These are phyloP conservation scores for Tausonia pullulans DNA, from an alignment of 1,284 basidiomycete species.

Conservation along the genomic window DNA sequence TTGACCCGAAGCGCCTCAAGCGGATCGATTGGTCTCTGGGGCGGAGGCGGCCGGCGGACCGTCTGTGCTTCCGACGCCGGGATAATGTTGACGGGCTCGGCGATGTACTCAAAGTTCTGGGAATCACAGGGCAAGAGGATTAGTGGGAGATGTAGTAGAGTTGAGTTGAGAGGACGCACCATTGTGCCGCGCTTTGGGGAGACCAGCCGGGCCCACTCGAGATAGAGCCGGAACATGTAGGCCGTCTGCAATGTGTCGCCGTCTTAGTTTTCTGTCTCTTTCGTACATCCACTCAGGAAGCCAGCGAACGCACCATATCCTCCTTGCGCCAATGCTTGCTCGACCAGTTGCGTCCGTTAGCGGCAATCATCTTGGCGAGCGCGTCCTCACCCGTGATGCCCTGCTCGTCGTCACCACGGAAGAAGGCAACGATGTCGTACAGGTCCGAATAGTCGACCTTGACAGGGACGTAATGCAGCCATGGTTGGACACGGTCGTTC, in stretches of 20 bases:
- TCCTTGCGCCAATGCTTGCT: conserved; percentile 9
- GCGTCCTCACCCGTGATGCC: background rate
- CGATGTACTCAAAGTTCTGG: too few relatives aligned
- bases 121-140: too few relatives aligned
- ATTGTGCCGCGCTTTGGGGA: background rate
- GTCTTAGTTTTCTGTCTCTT: too few relatives aligned
- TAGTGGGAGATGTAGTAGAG: too few relatives aligned
- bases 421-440: conserved; percentile 15
- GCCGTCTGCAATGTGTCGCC: background rate
- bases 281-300: too few relatives aligned
- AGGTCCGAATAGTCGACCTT: conserved; percentile 13
- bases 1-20: too few relatives aligned
- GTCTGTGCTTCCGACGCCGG: too few relatives aligned
- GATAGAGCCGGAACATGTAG: conserved; percentile 16
- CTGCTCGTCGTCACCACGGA: background rate
- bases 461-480: conserved; percentile 11
- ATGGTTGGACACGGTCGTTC: conserved; percentile 14
- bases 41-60: too few relatives aligned
- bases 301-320: conserved; percentile 2
- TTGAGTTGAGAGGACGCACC: too few relatives aligned
- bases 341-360: conserved; percentile 7
- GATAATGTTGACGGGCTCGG: too few relatives aligned
- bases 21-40: too few relatives aligned
- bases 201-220: conserved; percentile 14
- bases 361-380: conserved; percentile 4